Evolutionary conservation across 306 rosid species (phyloP).

Genomic region (Pterocarpus santalinus): DNA sequence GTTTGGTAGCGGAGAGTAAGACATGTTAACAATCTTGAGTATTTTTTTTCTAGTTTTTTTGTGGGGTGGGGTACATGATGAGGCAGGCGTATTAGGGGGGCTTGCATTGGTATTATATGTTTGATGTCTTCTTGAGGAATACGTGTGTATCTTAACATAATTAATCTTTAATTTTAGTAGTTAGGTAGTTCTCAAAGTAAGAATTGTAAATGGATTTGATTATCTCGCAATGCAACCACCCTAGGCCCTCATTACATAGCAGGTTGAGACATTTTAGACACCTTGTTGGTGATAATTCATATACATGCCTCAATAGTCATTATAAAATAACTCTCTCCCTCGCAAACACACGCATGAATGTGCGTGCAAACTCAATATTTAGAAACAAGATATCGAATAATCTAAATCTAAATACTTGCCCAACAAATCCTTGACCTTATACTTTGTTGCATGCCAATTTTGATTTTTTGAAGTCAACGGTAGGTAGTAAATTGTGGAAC

Average conservation of each 20-base stretch:
- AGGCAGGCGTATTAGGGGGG: constrained; percentile 24
- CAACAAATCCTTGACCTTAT: constrained; percentile 59
- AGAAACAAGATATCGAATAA: constrained; percentile 25
- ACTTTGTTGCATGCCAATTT: constrained; percentile 22
- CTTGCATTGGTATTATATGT: constrained; percentile 39
- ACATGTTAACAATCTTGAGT: constrained; percentile 63
- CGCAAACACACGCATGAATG: background rate
- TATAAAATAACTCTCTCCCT: background rate
- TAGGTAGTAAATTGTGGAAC: constrained; percentile 53
- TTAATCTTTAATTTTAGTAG: constrained; percentile 31
- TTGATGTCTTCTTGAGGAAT: constrained; percentile 50
- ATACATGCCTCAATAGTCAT: background rate
- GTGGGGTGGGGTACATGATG: constrained; percentile 81
- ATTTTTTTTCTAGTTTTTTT: constrained; percentile 48
- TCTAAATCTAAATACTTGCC: constrained; percentile 21
- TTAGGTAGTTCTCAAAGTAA: constrained; percentile 37
- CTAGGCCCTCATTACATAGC: constrained; percentile 39
- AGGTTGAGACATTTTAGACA: constrained; percentile 36
- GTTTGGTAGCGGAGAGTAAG: constrained; percentile 60
- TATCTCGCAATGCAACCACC: constrained; percentile 50
- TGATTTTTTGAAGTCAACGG: constrained; percentile 49
- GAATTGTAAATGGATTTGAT: constrained; percentile 44
- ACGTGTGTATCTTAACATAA: constrained; percentile 50
- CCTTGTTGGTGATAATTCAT: constrained; percentile 19
- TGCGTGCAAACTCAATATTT: constrained; percentile 25